phyloP scores from a whole-genome alignment of 2,329 filamentous ascomycete species.

The Paradendryphiella salina region DNA sequence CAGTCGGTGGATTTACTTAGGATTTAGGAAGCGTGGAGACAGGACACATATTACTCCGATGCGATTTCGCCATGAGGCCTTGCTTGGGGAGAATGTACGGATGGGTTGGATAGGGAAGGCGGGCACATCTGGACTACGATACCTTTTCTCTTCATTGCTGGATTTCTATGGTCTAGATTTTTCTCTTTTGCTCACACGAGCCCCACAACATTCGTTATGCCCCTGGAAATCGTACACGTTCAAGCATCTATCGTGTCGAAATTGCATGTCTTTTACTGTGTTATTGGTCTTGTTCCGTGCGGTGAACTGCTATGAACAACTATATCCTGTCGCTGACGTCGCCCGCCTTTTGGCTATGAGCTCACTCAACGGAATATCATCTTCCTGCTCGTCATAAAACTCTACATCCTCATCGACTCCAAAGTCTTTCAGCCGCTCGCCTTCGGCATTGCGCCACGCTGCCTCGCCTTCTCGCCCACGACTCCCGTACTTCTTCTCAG shows the following conservation, averaged over 20 bases:
- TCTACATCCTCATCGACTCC: slow-evolving; percentile 79
- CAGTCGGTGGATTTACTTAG: slow-evolving; percentile 4
- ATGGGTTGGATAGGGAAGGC: slow-evolving; percentile 4
- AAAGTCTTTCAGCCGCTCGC: slow-evolving; percentile 73
- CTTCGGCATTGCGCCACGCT: slow-evolving; percentile 74
- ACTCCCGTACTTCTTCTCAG: slow-evolving; percentile 15
- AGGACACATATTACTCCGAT: slow-evolving; percentile 1
- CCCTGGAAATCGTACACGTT: not conserved
- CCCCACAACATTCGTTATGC: slow-evolving; percentile 17
- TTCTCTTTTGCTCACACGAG: slow-evolving; percentile 24
- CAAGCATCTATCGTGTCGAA: not conserved
- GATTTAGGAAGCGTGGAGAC: slow-evolving; percentile 2
- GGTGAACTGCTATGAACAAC: not conserved
- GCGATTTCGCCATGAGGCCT: not conserved
- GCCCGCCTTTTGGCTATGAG: slow-evolving; percentile 53
- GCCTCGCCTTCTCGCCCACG: slow-evolving; percentile 54
- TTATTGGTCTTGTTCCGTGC: not conserved
- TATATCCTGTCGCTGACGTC: slow-evolving; percentile 7
- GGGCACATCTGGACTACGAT: slow-evolving; percentile 13
- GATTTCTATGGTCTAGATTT: slow-evolving; percentile 28
- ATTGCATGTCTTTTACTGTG: not conserved
- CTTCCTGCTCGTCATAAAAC: slow-evolving; percentile 65
- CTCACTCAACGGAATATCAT: slow-evolving; percentile 71
- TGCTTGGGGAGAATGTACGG: slow-evolving; percentile 6
- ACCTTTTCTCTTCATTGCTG: slow-evolving; percentile 18